Base-by-base conservation (phyloP, 2,329 filamentous ascomycete genomes). In the Colletotrichum sp. region DNA sequence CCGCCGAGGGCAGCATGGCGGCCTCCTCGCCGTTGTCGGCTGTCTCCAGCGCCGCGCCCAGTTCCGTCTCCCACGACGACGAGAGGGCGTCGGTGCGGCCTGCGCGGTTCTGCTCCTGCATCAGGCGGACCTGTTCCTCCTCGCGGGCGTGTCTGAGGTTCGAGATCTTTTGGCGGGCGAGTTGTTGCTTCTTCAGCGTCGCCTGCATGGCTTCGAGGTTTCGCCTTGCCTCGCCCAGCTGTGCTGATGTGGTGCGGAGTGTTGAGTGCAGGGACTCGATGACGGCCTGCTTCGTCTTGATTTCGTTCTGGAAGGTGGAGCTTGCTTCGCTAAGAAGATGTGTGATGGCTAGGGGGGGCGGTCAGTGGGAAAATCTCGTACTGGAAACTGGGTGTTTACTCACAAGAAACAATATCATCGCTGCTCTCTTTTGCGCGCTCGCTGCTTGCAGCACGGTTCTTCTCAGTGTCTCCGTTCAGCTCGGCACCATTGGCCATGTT, bases 191-290 rank as follows among this genome's bases (percentile, higher is more conserved):
- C 86, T 84, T 92, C 28, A 92, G 88, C 48, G 91, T 92, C 7
- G 90, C 88, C 75, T 94, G 93, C 13, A 97, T 86, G 10, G 90
- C 89, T 75, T 97, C 94, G 4, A 98, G 86, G 26, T 89, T 91
- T 71, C 93, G 92, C 70, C 95, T 92, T 70, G 96, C 94, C 70
- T 96, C 94, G 78, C 94, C 93, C 36, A 98, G 91, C 76, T 94
- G 92, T 24, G 93, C 90, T 2, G 96, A 97, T 3, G 95, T 93
- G 72, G 95, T 93, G 64, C 95, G 94, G 67, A 99, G 93, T 30
- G 94, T 93, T 56, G 91, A 88, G 83, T 98, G 96, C 43, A 97
- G 92, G 18, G 92, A 89, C 81, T 98, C 96, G 69, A 98, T 93
- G 34, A 93, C 90, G 65, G 93, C 90, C 85, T 98, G 96, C 82